Conservation (phyloP, 2,329 filamentous ascomycete genomes). For the Paecilomyces niveus region DNA sequence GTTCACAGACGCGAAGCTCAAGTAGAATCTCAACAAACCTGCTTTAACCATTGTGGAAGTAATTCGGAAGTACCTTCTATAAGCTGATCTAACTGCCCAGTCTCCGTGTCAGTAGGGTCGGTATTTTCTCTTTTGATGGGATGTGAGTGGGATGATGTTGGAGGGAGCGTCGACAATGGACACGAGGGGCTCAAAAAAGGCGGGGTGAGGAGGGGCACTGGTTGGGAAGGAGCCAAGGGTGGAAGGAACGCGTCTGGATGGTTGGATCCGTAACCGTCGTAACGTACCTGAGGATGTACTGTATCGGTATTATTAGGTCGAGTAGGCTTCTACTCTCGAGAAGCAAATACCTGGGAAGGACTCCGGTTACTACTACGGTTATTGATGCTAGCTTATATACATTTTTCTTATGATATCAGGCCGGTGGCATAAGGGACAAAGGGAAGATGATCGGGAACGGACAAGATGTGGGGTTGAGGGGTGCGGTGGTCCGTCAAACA, state of each 20-base stretch:
- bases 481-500: neutral
- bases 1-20: neutral
- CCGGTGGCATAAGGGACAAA: neutral
- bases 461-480: neutral
- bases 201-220: slow-evolving; percentile 3
- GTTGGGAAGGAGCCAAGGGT: slow-evolving; percentile 1
- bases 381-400: neutral
- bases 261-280: neutral
- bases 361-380: neutral
- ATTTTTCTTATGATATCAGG: neutral
- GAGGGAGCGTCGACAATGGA: neutral
- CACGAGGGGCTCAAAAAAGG: slow-evolving; percentile 4
- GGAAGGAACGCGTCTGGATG: slow-evolving; percentile 1
- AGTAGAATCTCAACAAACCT: slow-evolving; percentile 18
- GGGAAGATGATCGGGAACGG: neutral
- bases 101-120: neutral
- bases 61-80: neutral
- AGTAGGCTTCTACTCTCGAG: no score
- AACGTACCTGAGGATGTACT: neutral
- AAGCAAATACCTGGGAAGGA: neutral
- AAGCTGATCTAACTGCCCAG: neutral
- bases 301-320: neutral
- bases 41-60: slow-evolving; percentile 43
- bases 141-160: neutral
- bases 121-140: neutral